Evolutionary conservation across 2,329 filamentous ascomycete genomes (phyloP), one percentile per base, ranked within the genome.

Genomic region (Aureobasidium pullulans): DNA sequence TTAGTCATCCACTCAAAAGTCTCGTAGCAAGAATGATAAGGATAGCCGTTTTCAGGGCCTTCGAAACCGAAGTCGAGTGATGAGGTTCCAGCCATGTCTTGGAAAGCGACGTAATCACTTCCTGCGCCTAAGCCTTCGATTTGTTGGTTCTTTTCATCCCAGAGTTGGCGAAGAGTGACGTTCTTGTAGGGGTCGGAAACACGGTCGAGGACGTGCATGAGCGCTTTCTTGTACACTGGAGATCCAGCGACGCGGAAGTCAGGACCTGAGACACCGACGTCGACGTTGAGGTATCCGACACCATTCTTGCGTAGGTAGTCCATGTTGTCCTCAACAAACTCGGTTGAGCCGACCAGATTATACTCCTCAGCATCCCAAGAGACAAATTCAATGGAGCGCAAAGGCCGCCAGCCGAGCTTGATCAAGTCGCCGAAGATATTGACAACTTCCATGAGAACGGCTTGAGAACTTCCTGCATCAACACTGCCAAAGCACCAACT

Each of bases 341-440:
- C 94, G 1, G 94, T 97, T 10, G 90, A 96, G 8, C 94, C 94
- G 60, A 96, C 89, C 47, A 94, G 77, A 72, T 96, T 96, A 76
- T 96, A 97, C 72, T 93, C 90, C 66, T 87, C 87, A 4, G 84
- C 94, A 71, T 99, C 94, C 94, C 94, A 99, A 36, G 90, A 96
- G 69, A 92, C 91, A 72, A 99, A 97, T 71, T 96, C 89, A 64
- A 99, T 96, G 3, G 90, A 95, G n/a, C 94, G 87, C 15, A 96
- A 79, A 1, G 94, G 94, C 29, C 89, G 83, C 94, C 94, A 99
- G 57, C 92, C 93, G 60, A 85, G 83, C 15, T 79, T 74, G 23
- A 86, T 79, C 15, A 97, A 81, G 63, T 90, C 84, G 42, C 91
- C 90, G 67, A 99, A 89, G 50, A 96, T 85, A 46, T 88, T 85